These are phyloP conservation scores for Ophiostoma triangulosporum DNA, from an alignment of 2,329 filamentous ascomycete genomes.

Conservation along the genomic window DNA sequence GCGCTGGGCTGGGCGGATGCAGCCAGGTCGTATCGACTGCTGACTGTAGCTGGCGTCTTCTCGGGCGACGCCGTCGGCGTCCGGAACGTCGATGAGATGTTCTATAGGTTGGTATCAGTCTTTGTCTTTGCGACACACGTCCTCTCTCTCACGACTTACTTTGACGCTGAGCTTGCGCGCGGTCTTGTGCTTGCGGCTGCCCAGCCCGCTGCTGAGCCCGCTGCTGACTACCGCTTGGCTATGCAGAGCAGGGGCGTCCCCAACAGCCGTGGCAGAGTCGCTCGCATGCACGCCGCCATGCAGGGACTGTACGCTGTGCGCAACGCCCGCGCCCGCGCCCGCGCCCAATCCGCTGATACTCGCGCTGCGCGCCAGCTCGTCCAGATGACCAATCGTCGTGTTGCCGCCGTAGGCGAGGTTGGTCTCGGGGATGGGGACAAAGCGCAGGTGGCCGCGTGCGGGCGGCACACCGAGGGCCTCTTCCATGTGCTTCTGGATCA, in stretches of 20 bases:
- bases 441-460: slow-evolving; percentile 59
- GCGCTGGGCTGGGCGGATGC: too few species aligned
- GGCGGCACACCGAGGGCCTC: slow-evolving; percentile 54
- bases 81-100: slow-evolving; percentile 2
- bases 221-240: neutral
- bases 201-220: neutral
- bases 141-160: slow-evolving; percentile 13
- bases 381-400: slow-evolving; percentile 55
- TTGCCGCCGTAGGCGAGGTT: slow-evolving; percentile 57
- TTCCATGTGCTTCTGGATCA: slow-evolving; percentile 63
- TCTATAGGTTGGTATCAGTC: neutral
- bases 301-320: neutral
- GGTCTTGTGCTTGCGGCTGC: slow-evolving; percentile 14
- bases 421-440: slow-evolving; percentile 55
- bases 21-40: too few species aligned
- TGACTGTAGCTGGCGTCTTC: neutral
- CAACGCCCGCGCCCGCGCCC: neutral
- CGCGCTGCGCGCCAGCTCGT: slow-evolving; percentile 30
- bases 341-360: neutral
- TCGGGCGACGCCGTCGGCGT: too few species aligned
- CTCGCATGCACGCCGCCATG: neutral
- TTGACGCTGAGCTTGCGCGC: slow-evolving; percentile 25
- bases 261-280: neutral
- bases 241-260: too few species aligned
- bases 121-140: neutral